Conservation (phyloP, 345 rosid species). For the Pistacia atlantica region DNA sequence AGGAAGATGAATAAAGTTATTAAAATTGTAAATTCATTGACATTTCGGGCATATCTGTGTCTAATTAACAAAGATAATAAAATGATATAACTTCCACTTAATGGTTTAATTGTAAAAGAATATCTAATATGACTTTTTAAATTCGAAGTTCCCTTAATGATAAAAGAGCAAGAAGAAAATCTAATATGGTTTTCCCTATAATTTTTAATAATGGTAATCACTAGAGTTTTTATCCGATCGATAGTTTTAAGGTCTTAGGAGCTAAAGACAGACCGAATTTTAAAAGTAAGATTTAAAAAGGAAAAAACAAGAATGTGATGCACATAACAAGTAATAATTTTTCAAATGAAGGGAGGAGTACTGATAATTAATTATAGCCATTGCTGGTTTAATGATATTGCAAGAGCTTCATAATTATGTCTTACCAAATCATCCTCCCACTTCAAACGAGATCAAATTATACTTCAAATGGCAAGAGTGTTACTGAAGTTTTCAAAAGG, state of each 20-base stretch:
- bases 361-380: slow-evolving; percentile 10
- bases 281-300: background rate
- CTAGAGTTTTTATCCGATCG: no score
- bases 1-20: no score
- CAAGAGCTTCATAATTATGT: background rate
- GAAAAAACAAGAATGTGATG: background rate
- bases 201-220: no score
- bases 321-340: background rate
- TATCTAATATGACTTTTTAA: no score
- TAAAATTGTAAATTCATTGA: background rate
- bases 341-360: background rate
- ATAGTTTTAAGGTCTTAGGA: no score
- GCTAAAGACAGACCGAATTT: background rate
- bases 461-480: background rate
- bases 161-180: no score
- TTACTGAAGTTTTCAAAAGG: slow-evolving; percentile 13
- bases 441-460: background rate
- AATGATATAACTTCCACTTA: no score
- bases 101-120: no score
- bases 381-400: slow-evolving; percentile 5
- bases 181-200: no score
- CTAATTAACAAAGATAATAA: no score
- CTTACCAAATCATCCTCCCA: background rate
- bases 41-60: no score
- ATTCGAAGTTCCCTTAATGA: no score